These are phyloP conservation scores for Quercus berberidifolia DNA, from an alignment of 306 rosid genomes.

Conservation along the genomic window DNA sequence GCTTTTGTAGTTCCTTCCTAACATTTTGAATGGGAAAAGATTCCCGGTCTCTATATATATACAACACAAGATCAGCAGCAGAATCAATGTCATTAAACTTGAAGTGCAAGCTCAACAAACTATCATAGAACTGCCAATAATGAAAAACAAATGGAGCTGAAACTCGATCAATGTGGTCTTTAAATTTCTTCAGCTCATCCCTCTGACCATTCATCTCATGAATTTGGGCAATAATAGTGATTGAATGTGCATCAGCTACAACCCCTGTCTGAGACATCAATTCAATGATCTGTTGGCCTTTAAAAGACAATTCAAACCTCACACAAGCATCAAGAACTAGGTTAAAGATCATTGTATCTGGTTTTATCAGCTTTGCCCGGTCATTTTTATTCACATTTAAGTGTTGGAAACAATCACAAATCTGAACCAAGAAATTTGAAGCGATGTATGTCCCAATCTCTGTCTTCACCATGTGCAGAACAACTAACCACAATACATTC, in stretches of 20 bases:
- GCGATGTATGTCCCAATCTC: conserved; percentile 61
- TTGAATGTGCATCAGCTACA: conserved; percentile 68
- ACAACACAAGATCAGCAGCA: conserved; percentile 62
- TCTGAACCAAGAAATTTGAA: conserved; percentile 62
- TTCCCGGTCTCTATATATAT: conserved; percentile 43
- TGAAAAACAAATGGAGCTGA: conserved; percentile 42
- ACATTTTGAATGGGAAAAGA: conserved; percentile 25
- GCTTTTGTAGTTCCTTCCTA: conserved; percentile 29
- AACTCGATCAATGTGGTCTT: conserved; percentile 47
- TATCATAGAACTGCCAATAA: conserved; percentile 66
- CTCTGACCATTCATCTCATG: conserved; percentile 32
- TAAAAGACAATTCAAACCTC: conserved; percentile 59
- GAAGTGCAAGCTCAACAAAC: conserved; percentile 83
- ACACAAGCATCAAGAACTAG: conserved; percentile 86
- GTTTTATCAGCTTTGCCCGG: conserved; percentile 14
- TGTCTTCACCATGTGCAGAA: conserved; percentile 68
- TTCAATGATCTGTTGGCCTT: conserved; percentile 58
- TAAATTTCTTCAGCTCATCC: conserved; percentile 39
- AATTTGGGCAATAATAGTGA: conserved; percentile 56
- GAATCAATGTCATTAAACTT: conserved; percentile 64
- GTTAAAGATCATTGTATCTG: conserved; percentile 57
- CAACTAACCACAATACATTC: conserved; percentile 51
- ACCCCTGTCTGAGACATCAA: conserved; percentile 53
- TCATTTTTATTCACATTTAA: conserved; percentile 32
- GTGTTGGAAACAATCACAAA: conserved; percentile 44